Conservation (phyloP, 2,329 filamentous ascomycete species). For the Cladophialophora immunda region DNA sequence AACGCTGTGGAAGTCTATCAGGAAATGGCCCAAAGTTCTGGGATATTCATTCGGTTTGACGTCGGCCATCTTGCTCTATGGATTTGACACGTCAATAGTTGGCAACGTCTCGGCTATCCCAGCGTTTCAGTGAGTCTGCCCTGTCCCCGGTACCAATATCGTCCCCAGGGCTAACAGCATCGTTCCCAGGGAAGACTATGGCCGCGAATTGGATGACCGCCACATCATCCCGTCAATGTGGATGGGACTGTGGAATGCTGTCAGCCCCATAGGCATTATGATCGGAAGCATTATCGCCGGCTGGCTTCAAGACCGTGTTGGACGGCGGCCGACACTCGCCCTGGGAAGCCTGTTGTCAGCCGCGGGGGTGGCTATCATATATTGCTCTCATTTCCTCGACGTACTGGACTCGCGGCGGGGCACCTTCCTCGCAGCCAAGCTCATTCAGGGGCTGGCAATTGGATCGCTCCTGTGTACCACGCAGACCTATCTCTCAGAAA, state of each 20-base stretch:
- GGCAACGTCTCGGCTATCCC: conserved; percentile 44
- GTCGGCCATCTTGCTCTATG: conserved; percentile 44
- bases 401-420: conserved; percentile 45
- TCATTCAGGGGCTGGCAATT: conserved; percentile 57
- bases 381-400: conserved; percentile 44
- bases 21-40: conserved; percentile 33
- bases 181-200: conserved; percentile 44
- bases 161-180: background rate
- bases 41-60: conserved; percentile 31
- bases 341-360: conserved; percentile 51
- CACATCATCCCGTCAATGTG: conserved; percentile 55
- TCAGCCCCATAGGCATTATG: conserved; percentile 51
- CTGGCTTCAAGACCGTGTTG: conserved; percentile 52
- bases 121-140: conserved; percentile 40
- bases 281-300: conserved; percentile 51
- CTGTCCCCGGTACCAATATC: background rate
- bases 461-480: conserved; percentile 56
- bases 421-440: conserved; percentile 57
- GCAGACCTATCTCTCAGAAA: conserved; percentile 62
- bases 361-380: conserved; percentile 49
- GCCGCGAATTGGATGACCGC: conserved; percentile 43
- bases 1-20: conserved; percentile 29
- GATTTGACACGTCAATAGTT: conserved; percentile 47
- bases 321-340: conserved; percentile 50
- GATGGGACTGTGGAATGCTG: conserved; percentile 57